Conservation (phyloP, 1,284 basidiomycete species). For the Rhodofomes roseus region DNA sequence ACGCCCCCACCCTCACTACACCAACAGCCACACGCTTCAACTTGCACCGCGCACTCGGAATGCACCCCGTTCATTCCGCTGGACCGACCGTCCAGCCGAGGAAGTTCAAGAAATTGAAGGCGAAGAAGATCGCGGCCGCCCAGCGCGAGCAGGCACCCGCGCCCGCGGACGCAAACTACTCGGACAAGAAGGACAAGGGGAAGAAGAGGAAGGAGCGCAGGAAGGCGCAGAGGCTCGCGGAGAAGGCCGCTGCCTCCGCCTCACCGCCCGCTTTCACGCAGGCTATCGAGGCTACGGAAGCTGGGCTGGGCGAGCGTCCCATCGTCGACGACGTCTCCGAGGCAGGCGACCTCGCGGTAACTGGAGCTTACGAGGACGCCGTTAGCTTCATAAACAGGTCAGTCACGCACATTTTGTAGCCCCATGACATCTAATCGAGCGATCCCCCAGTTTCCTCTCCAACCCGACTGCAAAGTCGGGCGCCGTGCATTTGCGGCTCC, state of each 20-base stretch:
- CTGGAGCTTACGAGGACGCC: slow-evolving; percentile 47
- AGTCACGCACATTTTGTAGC: slow-evolving; percentile 8
- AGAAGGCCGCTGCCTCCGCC: slow-evolving; percentile 17
- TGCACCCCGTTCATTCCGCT: slow-evolving; percentile 1
- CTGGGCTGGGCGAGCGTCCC: slow-evolving; percentile 33
- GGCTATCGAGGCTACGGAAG: neutral
- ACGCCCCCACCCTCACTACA: neutral
- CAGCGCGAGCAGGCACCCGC: neutral
- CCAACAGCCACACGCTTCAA: slow-evolving; percentile 5
- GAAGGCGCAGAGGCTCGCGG: slow-evolving; percentile 11
- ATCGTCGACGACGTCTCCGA: slow-evolving; percentile 54
- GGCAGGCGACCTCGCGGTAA: slow-evolving; percentile 30
- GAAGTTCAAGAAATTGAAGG: slow-evolving; percentile 15
- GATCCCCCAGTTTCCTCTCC: slow-evolving; percentile 38
- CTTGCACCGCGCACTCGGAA: slow-evolving; percentile 1
- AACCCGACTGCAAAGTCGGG: slow-evolving; percentile 44
- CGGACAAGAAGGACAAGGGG: slow-evolving; percentile 5
- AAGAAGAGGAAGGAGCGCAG: slow-evolving; percentile 3
- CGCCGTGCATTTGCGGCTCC: slow-evolving; percentile 37
- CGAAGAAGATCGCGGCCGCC: slow-evolving; percentile 1
- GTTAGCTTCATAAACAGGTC: slow-evolving; percentile 40
- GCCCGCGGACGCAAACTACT: neutral
- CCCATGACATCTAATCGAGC: neutral
- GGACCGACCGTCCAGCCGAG: slow-evolving; percentile 9
- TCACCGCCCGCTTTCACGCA: slow-evolving; percentile 9